A percentile compares a stretch with the other conserved stretches of the same genome.
phyloP scores from a whole-genome alignment of 768 basidiomycete species.

The Mycena amicta region DNA sequence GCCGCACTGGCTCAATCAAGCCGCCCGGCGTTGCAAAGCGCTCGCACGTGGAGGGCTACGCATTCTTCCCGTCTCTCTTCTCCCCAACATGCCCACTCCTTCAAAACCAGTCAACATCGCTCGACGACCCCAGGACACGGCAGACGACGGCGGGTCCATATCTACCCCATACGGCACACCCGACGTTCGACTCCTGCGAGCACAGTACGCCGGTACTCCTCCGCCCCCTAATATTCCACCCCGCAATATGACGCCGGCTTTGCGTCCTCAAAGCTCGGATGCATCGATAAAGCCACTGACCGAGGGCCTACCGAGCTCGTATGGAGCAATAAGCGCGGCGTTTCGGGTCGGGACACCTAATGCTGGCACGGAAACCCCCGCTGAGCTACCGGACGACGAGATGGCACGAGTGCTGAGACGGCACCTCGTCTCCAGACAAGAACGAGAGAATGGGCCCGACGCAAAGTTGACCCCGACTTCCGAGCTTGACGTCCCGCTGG shows the following conservation, averaged over 20 bases:
- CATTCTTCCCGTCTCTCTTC: constrained; percentile 4
- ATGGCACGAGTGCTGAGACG: constrained; percentile 79
- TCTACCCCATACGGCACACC: constrained; percentile 59
- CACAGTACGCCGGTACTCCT: constrained; percentile 60
- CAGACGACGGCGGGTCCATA: constrained; percentile 30
- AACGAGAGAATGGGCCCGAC: constrained; percentile 46
- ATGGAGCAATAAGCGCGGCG: constrained; percentile 38
- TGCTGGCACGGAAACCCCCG: constrained; percentile 31
- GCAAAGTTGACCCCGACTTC: constrained; percentile 32
- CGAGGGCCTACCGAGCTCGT: constrained; percentile 21
- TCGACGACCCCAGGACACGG: constrained; percentile 25
- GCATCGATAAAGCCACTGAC: constrained; percentile 19
- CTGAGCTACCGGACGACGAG: constrained; percentile 73
- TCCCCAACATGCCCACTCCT: constrained; percentile 51
- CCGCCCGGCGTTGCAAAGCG: not conserved
- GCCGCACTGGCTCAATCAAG: not conserved
- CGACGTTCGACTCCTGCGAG: constrained; percentile 63
- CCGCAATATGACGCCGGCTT: constrained; percentile 30
- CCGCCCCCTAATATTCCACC: constrained; percentile 62
- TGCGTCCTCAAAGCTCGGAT: constrained; percentile 20
- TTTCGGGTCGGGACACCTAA: constrained; percentile 30
- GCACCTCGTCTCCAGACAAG: constrained; percentile 78
- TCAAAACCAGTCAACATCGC: constrained; percentile 59
- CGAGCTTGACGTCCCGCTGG: constrained; percentile 33
- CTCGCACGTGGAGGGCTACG: constrained; percentile 1